These are phyloP conservation scores for Aquanectria penicillioides DNA, from an alignment of 2,329 filamentous ascomycete genomes.

Conservation along the genomic window DNA sequence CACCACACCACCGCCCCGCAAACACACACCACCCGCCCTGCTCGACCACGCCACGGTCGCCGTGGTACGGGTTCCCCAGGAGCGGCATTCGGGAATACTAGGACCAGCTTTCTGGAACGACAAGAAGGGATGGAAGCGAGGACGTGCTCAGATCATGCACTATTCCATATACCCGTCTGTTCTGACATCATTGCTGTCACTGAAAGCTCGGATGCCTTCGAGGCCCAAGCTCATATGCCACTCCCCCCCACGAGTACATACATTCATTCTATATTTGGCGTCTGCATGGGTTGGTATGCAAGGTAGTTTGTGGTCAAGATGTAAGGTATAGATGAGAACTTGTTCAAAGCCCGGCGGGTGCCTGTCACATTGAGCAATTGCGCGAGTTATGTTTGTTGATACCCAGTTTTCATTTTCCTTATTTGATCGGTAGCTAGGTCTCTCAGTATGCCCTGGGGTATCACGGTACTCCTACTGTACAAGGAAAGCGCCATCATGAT, in stretches of 20 bases:
- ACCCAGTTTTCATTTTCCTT: neutral
- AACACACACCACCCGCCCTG: neutral
- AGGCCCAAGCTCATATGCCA: constrained; percentile 11
- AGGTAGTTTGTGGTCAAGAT: too few relatives aligned
- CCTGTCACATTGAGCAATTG: neutral
- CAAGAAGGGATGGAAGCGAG: neutral
- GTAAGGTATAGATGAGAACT: too few relatives aligned
- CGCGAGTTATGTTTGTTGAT: constrained; percentile 12
- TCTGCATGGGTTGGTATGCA: too few relatives aligned
- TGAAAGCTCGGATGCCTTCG: constrained; percentile 2
- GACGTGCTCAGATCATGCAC: constrained; percentile 10
- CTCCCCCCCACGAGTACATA: too few relatives aligned
- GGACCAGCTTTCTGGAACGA: neutral
- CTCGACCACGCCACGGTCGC: neutral
- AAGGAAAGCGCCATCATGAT: constrained; percentile 24
- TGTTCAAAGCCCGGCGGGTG: too few relatives aligned
- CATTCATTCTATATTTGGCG: too few relatives aligned
- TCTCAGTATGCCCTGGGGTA: constrained; percentile 34
- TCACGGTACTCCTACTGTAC: constrained; percentile 33
- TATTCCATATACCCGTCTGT: neutral
- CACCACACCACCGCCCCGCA: neutral
- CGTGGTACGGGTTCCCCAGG: neutral
- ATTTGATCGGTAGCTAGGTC: neutral
- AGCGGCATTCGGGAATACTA: neutral
- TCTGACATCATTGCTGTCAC: constrained; percentile 4